These are phyloP conservation scores for Penicillium psychrosexuale DNA, from an alignment of 2,329 filamentous ascomycete species.

Conservation along the genomic window DNA sequence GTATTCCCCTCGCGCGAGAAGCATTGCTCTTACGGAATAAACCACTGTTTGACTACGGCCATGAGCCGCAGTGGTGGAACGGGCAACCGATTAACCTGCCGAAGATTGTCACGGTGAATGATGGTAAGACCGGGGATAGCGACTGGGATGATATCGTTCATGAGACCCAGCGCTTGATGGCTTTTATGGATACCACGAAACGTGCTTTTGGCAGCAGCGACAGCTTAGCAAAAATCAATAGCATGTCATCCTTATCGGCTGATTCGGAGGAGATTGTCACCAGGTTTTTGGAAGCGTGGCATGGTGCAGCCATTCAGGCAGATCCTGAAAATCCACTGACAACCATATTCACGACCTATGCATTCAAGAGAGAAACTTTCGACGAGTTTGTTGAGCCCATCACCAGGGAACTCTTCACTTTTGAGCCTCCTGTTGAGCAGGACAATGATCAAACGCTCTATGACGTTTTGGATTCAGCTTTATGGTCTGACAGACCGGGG, in stretches of 20 bases:
- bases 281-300: constrained; percentile 52
- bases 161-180: constrained; percentile 61
- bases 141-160: constrained; percentile 50
- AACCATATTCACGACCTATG: constrained; percentile 47
- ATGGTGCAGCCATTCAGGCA: constrained; percentile 44
- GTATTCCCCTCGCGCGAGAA: constrained; percentile 58
- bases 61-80: constrained; percentile 61
- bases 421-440: constrained; percentile 40
- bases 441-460: constrained; percentile 48
- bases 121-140: constrained; percentile 31
- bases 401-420: constrained; percentile 38
- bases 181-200: constrained; percentile 57
- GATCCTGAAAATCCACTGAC: constrained; percentile 42
- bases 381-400: constrained; percentile 29
- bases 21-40: constrained; percentile 52
- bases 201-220: constrained; percentile 59
- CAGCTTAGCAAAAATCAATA: constrained; percentile 47
- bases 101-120: constrained; percentile 49
- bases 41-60: constrained; percentile 51
- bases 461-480: constrained; percentile 51
- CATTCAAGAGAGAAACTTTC: constrained; percentile 37
- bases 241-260: constrained; percentile 29
- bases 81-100: constrained; percentile 52
- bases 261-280: constrained; percentile 38
- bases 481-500: constrained; percentile 47